Base-by-base conservation (phyloP, 305 asterid genomes). In the Withania somnifera region DNA sequence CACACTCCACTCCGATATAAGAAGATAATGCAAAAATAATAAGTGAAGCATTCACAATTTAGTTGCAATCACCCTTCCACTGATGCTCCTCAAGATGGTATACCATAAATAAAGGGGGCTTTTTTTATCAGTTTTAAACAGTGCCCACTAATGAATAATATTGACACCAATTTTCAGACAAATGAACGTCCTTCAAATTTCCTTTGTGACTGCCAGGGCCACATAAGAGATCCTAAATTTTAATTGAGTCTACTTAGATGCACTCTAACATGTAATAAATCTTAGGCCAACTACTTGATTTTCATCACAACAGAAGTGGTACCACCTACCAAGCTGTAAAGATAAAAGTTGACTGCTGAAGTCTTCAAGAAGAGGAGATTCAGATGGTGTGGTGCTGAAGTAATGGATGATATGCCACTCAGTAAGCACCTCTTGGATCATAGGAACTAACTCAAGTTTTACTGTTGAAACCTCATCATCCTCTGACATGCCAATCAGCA, bases 321-420 rank as follows among this genome's bases (percentile, higher is more conserved):
- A 75, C 93, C 57, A 75, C 93, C 57, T 90, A 96, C 98, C 98
- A 84, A 96, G 92, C 82, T 94, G 97, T 86, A 94, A 89, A 64
- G 98, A 91, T 56, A 98, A 94, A 88, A 96, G 97, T 86, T 87
- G 95, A 84, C 89, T 90, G 87, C 95, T 93, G 84, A 94, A 96
- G 88, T 96, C 98, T 88, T 94, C 98, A 84, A 94, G 78, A 75
- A 90, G 89, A 82, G 94, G 97, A 83, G 97, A 89, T 80, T 92
- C 97, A 50, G 94, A 92, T 77, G 99, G 94, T 36, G 97, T 90
- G 80, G 93, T 91, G 77, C 94, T 98, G 81, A 96, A 84, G 90
- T 88, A 96, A 85, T 88, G 88, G 86, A 96, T 86, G 81, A 96
- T 91, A 88, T 94, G 98, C 99, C 99, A 96, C 87, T 96, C 97